Evolutionary conservation across 106 monocot species (phyloP).

Genomic region (Hemerocallis citrina): DNA sequence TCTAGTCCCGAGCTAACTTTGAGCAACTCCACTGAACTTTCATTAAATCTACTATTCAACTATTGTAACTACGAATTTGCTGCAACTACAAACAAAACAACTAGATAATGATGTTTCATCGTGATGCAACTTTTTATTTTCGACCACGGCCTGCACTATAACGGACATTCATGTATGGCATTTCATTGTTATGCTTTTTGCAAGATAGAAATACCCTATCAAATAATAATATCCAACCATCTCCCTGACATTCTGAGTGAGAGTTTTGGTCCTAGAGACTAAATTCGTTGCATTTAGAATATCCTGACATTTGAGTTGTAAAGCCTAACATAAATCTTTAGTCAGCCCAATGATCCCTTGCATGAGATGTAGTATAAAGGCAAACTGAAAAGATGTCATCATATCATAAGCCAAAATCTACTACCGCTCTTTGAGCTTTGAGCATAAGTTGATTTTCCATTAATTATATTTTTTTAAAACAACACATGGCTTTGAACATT

Average conservation of each 20-base stretch:
- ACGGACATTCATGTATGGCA: not conserved
- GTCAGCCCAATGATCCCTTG: constrained; percentile 2
- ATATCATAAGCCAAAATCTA: not conserved
- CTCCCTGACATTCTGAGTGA: constrained; percentile 3
- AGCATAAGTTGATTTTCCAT: not conserved
- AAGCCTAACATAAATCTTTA: constrained; percentile 1
- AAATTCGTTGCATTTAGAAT: constrained; percentile 10
- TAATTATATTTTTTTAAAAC: not conserved
- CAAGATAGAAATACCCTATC: not conserved
- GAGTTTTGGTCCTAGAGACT: no score
- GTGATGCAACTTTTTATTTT: not conserved
- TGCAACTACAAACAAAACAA: constrained; percentile 6
- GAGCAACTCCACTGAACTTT: constrained; percentile 6
- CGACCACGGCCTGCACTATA: constrained; percentile 7
- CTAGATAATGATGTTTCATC: not conserved
- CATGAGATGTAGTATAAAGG: constrained; percentile 6
- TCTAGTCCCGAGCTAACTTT: constrained; percentile 2
- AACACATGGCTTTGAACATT: no score
- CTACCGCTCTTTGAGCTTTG: constrained; percentile 1
- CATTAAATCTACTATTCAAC: constrained; percentile 10
- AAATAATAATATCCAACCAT: constrained; percentile 12
- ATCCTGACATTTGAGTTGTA: constrained; percentile 8
- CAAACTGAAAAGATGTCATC: constrained; percentile 11
- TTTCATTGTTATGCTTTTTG: not conserved
- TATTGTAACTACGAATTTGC: constrained; percentile 11